Conservation (phyloP, 2,329 filamentous ascomycete genomes). For the Emergomyces africanus region DNA sequence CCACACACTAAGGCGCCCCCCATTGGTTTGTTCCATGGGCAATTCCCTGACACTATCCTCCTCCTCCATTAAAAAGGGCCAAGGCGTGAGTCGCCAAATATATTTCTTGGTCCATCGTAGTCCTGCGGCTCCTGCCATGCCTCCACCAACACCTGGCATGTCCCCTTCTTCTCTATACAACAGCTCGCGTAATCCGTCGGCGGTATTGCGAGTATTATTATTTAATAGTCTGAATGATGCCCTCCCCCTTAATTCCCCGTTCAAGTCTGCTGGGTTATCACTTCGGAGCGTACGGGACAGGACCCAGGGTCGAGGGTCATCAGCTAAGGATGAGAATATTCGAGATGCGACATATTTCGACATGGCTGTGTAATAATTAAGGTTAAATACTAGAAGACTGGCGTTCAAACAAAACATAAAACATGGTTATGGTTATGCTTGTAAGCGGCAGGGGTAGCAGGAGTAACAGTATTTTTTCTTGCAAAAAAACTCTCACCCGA, state of each 20-base stretch:
- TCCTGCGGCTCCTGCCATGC: constrained; percentile 15
- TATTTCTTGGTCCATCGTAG: constrained; percentile 31
- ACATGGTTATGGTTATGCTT: too few relatives aligned
- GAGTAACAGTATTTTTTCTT: too few relatives aligned
- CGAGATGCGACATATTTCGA: constrained; percentile 8
- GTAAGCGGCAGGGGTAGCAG: too few relatives aligned
- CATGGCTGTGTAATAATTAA: not conserved
- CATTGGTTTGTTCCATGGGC: not conserved
- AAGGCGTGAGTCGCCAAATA: constrained; percentile 26
- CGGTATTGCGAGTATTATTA: constrained; percentile 12
- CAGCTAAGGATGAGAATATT: constrained; percentile 20
- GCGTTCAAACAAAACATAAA: too few relatives aligned
- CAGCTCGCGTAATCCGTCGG: constrained; percentile 19
- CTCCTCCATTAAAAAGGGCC: constrained; percentile 2
- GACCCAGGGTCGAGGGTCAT: constrained; percentile 20
- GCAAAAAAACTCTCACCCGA: too few relatives aligned
- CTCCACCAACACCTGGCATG: constrained; percentile 20
- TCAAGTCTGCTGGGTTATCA: constrained; percentile 28
- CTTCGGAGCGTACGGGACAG: constrained; percentile 29
- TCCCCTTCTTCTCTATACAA: constrained; percentile 33
- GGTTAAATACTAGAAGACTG: too few relatives aligned
- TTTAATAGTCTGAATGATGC: constrained; percentile 28
- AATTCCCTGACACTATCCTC: not conserved
- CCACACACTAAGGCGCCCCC: constrained; percentile 28
- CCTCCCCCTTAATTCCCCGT: constrained; percentile 28